Evolutionary conservation across 202 grass and related monocot species (phyloP), one percentile per base, ranked within the genome.

Genomic region (Elaeis oleifera): DNA sequence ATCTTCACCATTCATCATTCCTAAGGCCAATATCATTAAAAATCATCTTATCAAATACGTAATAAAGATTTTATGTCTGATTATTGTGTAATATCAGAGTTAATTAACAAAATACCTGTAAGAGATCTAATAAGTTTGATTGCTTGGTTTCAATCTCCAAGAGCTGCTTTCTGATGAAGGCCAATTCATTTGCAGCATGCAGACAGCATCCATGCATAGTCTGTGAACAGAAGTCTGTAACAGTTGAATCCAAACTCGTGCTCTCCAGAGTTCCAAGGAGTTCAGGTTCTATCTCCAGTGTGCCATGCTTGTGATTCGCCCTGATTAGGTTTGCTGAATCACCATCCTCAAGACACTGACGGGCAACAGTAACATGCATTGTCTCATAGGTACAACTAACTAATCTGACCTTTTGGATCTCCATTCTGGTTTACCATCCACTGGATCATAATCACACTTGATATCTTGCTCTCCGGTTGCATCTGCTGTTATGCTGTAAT

Each of bases 71-170:
- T 15, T 31, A 52, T 54, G 17, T 3, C 3, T 70, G 18, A 59
- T 49, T 1, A 49, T 20, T 31, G 5, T 58, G 25, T 20, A n/a
- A 21, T 39, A 58, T 11, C 19, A 59, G 1, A 3, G 8, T n/a
- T 54, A 72, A 15, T 22, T 20, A 2, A 23, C 27, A 60, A 56
- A 67, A 71, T 72, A 97, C 94, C 85, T 97, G 81, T 61, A 97
- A 56, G 28, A 92, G 59, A 79, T 86, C 71, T 74, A 86, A 79
- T 26, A 97, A 73, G 64, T 67, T 75, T 62, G 71, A 65, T 81
- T 97, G 87, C 59, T 84, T 97, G 48, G 71, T 86, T 79, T 92
- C 82, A 84, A 92, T 97, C 32, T 91, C 88, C 63, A 77, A 50
- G 78, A 97, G 85, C 56, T 97, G 88, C 62, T 84, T 91, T 68